Conservation (phyloP, 2,329 filamentous ascomycete species). For the Paecilomyces fulvus region DNA sequence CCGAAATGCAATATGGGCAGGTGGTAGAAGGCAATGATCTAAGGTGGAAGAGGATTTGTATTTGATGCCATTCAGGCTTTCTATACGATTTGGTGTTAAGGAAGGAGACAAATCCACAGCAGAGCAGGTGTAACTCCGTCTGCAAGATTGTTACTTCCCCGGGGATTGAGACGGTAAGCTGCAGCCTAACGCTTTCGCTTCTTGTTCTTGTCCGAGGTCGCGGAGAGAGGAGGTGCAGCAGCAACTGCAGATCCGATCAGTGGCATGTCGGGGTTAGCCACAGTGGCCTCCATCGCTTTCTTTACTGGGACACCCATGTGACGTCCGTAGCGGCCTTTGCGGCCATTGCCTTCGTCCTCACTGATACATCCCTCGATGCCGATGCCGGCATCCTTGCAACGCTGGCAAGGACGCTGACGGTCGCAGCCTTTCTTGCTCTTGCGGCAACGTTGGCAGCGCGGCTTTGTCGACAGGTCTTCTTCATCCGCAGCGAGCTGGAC, state of each 20-base stretch:
- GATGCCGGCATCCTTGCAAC: conserved; percentile 93
- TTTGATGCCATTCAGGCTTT: neutral
- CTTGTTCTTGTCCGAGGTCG: conserved; percentile 53
- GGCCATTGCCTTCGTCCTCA: conserved; percentile 94
- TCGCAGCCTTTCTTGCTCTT: conserved; percentile 99
- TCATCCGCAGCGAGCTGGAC: conserved; percentile 60
- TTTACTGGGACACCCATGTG: conserved; percentile 62
- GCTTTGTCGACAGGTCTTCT: conserved; percentile 88
- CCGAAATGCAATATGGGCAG: neutral
- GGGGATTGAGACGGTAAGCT: neutral
- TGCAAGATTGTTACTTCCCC: neutral
- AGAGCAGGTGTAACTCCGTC: neutral
- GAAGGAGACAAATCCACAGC: neutral
- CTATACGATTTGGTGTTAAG: neutral
- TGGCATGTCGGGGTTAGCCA: conserved; percentile 50
- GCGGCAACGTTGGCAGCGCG: conserved; percentile 92
- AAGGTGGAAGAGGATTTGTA: neutral
- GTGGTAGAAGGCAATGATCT: neutral
- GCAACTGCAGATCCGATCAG: conserved; percentile 20
- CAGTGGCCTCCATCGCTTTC: conserved; percentile 37
- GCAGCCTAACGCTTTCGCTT: conserved; percentile 55
- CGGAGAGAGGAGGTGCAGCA: conserved; percentile 20
- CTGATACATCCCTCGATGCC: conserved; percentile 90
- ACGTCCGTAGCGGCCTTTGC: conserved; percentile 80
- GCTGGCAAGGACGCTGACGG: conserved; percentile 85